These are phyloP conservation scores for Lodderomyces oxycetoniae DNA, from an alignment of 1,139 yeast genomes.

Conservation along the genomic window DNA sequence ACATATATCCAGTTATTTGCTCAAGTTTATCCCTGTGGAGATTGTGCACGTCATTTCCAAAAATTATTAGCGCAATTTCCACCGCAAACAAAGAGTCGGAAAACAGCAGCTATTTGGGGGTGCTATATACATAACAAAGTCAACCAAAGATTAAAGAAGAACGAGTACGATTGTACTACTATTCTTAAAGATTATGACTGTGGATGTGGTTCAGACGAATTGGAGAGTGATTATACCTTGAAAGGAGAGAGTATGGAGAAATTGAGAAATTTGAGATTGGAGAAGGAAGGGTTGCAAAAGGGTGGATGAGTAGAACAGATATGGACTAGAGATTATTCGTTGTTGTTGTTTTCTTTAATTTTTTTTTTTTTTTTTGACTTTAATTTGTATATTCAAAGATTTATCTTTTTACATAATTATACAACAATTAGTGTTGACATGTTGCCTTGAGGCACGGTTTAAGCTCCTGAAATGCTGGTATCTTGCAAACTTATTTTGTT, in stretches of 20 bases:
- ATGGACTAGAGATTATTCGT: background rate
- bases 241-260: constrained; percentile 37
- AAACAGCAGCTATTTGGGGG: constrained; percentile 92
- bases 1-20: constrained; percentile 57
- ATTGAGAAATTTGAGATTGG: constrained; percentile 40
- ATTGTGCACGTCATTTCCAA: constrained; percentile 90
- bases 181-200: constrained; percentile 90
- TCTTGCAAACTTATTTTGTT: constrained; percentile 42
- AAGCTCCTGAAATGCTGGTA: constrained; percentile 17
- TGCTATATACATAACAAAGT: constrained; percentile 90
- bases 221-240: constrained; percentile 37
- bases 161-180: constrained; percentile 73
- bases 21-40: constrained; percentile 88
- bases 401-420: constrained; percentile 27
- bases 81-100: constrained; percentile 75
- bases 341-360: background rate
- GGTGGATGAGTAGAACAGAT: constrained; percentile 27
- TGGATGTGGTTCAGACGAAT: constrained; percentile 82
- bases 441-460: background rate
- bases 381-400: background rate
- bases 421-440: constrained; percentile 34
- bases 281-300: constrained; percentile 34
- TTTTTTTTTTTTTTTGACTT: background rate
- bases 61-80: constrained; percentile 65
- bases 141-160: constrained; percentile 66